A percentile compares a stretch with the other conserved stretches of the same genome.
Evolutionary conservation across 2,329 filamentous ascomycete species (phyloP).

Genomic region (Clathrospora elynae): DNA sequence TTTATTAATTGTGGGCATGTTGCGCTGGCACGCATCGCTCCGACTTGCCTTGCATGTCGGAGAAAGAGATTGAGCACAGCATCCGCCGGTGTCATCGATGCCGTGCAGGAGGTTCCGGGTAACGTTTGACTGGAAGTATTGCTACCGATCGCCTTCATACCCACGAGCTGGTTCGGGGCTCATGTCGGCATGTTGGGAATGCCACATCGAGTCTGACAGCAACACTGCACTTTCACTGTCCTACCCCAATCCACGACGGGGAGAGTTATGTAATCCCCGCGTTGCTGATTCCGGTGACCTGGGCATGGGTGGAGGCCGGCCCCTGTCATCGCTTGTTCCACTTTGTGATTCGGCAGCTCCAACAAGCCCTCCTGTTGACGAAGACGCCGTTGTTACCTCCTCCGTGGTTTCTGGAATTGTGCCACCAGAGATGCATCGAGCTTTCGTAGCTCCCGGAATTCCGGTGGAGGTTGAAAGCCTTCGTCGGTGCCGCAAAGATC

Average conservation of each 20-base stretch:
- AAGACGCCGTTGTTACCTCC: slow-evolving; percentile 7
- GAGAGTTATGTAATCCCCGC: slow-evolving; percentile 10
- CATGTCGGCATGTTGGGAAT: not conserved
- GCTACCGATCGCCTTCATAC: slow-evolving; percentile 6
- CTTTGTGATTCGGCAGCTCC: slow-evolving; percentile 22
- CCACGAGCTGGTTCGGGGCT: slow-evolving; percentile 9
- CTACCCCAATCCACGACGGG: slow-evolving; percentile 16
- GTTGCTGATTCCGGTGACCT: slow-evolving; percentile 26
- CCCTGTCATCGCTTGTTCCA: slow-evolving; percentile 26
- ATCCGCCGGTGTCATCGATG: not conserved
- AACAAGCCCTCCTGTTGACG: slow-evolving; percentile 10
- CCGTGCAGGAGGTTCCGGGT: slow-evolving; percentile 1
- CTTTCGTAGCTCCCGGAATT: not conserved
- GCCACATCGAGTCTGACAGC: slow-evolving; percentile 7
- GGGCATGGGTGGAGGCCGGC: slow-evolving; percentile 22
- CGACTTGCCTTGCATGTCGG: not conserved
- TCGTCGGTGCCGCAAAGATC: slow-evolving; percentile 1
- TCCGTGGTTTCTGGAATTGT: not conserved
- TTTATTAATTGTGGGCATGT: slow-evolving; percentile 2
- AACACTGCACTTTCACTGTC: not conserved
- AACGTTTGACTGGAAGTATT: slow-evolving; percentile 4
- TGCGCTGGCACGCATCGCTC: slow-evolving; percentile 12
- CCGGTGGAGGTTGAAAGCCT: too few relatives aligned
- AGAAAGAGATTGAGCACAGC: not conserved
- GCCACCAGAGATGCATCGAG: not conserved